Percentiles rank a stretch among this genome's conserved stretches.
Conservation (phyloP, 73 alveolate species). For the Stentor roeselii region DNA sequence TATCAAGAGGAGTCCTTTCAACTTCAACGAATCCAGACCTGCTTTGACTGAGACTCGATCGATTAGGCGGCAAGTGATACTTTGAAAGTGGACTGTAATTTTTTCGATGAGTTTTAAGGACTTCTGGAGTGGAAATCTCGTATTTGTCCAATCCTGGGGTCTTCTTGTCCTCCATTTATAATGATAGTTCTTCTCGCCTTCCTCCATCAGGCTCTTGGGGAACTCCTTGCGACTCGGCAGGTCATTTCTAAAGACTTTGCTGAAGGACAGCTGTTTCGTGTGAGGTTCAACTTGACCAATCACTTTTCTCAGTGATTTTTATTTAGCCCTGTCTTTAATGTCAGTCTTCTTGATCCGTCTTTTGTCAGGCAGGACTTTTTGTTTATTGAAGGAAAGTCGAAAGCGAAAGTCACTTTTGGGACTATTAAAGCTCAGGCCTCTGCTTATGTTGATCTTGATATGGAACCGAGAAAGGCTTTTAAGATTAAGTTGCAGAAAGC, state of each 20-base stretch:
- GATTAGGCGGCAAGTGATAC: neutral
- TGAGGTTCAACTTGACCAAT: neutral
- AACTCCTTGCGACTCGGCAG: neutral
- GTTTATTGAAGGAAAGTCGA: conserved; percentile 23
- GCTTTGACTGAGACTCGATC: neutral
- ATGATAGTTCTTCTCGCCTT: neutral
- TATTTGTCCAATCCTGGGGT: too few relatives aligned
- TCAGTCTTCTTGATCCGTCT: neutral
- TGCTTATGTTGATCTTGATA: conserved; percentile 8
- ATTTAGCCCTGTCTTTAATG: neutral
- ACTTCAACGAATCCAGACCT: neutral
- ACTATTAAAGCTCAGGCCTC: neutral
- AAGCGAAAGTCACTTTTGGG: conserved; percentile 22
- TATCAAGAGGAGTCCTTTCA: neutral
- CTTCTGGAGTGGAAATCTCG: neutral
- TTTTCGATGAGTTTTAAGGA: neutral
- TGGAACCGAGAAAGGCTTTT: conserved; percentile 3
- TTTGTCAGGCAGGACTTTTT: neutral
- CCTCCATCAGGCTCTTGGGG: neutral
- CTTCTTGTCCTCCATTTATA: too few relatives aligned
- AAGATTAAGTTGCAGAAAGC: neutral
- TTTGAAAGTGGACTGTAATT: neutral
- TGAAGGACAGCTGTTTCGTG: conserved; percentile 25
- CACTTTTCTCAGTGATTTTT: neutral
- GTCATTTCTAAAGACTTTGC: neutral